A percentile compares a stretch with the other conserved stretches of the same genome.
Conservation (phyloP, 2,329 filamentous ascomycete species). For the Nannizziopsis barbatae region DNA sequence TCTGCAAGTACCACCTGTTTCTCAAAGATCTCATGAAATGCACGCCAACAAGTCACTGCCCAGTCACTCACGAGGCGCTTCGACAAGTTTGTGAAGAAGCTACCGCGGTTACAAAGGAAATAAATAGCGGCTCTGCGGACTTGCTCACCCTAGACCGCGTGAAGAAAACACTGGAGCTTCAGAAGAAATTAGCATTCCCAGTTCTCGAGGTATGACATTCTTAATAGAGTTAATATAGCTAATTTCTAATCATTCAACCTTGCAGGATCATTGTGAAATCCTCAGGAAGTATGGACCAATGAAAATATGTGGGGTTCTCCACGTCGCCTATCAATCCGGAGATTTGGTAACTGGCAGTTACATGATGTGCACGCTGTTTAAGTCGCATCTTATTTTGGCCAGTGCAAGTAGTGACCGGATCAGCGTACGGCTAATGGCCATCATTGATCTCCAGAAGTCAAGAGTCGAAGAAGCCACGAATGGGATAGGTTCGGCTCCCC, state of each 20-base stretch:
- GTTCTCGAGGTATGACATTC: constrained; percentile 50
- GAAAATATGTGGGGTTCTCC: constrained; percentile 67
- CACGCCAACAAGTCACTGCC: constrained; percentile 76
- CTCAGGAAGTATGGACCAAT: constrained; percentile 73
- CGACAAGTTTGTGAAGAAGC: constrained; percentile 61
- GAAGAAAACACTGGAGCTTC: constrained; percentile 73
- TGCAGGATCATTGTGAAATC: constrained; percentile 35
- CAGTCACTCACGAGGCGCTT: constrained; percentile 68
- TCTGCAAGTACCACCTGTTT: constrained; percentile 82
- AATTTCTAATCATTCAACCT: constrained; percentile 15
- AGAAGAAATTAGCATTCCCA: constrained; percentile 63
- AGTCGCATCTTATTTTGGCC: constrained; percentile 66
- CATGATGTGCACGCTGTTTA: constrained; percentile 76
- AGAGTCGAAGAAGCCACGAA: constrained; percentile 29
- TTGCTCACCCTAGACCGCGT: constrained; percentile 56
- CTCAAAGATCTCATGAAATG: constrained; percentile 73
- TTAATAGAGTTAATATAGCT: background rate
- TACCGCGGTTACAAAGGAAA: constrained; percentile 62
- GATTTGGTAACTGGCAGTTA: constrained; percentile 63
- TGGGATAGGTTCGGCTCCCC: constrained; percentile 24
- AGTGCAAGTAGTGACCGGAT: constrained; percentile 52
- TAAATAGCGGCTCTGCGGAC: constrained; percentile 77
- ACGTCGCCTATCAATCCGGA: constrained; percentile 68
- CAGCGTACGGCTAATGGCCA: constrained; percentile 62
- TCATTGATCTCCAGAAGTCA: constrained; percentile 40